These are phyloP conservation scores for Sherardia arvensis DNA, from an alignment of 257 asterid genomes.

Conservation along the genomic window DNA sequence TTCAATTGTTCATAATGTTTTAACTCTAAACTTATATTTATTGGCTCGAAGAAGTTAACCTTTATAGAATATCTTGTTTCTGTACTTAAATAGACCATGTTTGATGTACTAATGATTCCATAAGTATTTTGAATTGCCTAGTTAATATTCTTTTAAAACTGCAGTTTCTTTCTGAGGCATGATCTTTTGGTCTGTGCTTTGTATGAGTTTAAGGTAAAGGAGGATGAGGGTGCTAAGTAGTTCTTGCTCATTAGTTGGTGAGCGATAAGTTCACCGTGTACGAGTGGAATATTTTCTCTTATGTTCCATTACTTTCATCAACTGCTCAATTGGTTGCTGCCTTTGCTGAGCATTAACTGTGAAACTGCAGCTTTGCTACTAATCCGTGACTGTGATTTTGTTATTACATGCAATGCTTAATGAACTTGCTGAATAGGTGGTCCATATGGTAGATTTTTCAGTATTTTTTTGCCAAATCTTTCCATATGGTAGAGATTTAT, in stretches of 20 bases:
- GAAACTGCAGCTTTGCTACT: neutral
- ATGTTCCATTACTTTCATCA: neutral
- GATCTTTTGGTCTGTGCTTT: neutral
- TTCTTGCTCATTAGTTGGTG: neutral
- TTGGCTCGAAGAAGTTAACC: neutral
- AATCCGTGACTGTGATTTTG: conserved; percentile 16
- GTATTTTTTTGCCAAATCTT: too few species aligned
- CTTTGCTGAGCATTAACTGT: neutral
- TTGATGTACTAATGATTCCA: neutral
- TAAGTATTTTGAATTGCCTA: neutral
- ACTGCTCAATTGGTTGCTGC: neutral
- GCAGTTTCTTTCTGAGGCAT: neutral
- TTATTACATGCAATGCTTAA: conserved; percentile 16
- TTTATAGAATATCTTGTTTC: neutral
- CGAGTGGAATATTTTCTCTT: neutral
- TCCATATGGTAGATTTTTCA: neutral
- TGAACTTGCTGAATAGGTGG: conserved; percentile 9
- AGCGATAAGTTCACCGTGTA: neutral
- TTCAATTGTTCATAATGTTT: conserved; percentile 34
- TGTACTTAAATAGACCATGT: neutral
- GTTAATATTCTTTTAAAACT: neutral
- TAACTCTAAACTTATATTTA: conserved; percentile 12
- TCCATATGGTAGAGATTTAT: too few species aligned
- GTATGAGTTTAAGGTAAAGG: neutral
- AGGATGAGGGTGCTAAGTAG: neutral